Conservation (phyloP, 331 rosid species). For the Quercus phellos region DNA sequence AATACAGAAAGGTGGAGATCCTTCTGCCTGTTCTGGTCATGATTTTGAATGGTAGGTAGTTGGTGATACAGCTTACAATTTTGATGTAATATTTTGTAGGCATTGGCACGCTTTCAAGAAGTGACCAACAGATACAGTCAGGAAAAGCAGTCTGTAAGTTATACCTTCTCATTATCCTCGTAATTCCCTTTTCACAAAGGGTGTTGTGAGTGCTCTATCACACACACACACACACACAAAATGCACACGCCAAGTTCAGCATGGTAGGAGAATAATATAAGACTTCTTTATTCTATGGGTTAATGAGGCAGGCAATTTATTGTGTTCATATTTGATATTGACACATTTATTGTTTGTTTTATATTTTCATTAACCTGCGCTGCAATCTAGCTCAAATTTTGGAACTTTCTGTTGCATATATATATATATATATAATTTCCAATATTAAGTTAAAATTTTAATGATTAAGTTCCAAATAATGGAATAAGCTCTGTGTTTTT, state of each 20-base stretch:
- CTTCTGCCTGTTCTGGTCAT: background rate
- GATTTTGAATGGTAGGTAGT: constrained; percentile 11
- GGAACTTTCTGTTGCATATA: background rate
- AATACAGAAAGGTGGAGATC: constrained; percentile 72
- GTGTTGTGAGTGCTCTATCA: no score
- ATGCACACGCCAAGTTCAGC: background rate
- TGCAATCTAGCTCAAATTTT: background rate
- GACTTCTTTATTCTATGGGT: background rate
- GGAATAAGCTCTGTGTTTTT: background rate
- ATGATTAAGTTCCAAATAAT: background rate
- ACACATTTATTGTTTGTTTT: background rate
- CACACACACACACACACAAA: background rate
- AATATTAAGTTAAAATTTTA: background rate
- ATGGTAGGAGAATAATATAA: background rate
- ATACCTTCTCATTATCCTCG: background rate
- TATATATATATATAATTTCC: background rate
- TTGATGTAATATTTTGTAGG: constrained; percentile 46
- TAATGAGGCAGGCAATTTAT: background rate
- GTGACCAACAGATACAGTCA: constrained; percentile 77
- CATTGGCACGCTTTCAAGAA: constrained; percentile 91
- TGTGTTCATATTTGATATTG: background rate
- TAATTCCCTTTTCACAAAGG: background rate
- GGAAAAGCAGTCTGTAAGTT: constrained; percentile 81
- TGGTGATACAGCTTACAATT: constrained; percentile 4
- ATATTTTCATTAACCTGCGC: background rate